Conservation (phyloP, 495 filamentous ascomycete species). For the Platismatia glauca region DNA sequence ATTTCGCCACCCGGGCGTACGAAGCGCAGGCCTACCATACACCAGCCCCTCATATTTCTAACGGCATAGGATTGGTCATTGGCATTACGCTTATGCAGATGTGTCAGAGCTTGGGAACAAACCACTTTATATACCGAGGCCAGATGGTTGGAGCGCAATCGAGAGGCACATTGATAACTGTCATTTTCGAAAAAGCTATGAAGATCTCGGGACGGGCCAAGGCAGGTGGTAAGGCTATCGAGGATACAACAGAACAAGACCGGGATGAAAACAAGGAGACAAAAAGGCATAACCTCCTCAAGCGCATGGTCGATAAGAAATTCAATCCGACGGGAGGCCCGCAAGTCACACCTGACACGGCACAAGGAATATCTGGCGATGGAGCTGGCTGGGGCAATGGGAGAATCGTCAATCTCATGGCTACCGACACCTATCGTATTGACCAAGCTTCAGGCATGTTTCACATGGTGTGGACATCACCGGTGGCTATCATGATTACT, state of each 20-base stretch:
- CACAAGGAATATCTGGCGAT: conserved; percentile 48
- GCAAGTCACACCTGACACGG: conserved; percentile 27
- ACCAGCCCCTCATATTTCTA: conserved; percentile 51
- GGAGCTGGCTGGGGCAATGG: conserved; percentile 85
- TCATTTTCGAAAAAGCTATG: conserved; percentile 79
- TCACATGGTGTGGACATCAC: conserved; percentile 82
- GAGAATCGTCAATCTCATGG: conserved; percentile 84
- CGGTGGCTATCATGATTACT: conserved; percentile 66
- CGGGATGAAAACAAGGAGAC: conserved; percentile 24
- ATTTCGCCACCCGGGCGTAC: conserved; percentile 73
- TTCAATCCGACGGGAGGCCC: conserved; percentile 31
- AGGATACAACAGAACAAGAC: conserved; percentile 27
- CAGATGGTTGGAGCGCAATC: conserved; percentile 73
- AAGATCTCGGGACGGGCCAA: conserved; percentile 68
- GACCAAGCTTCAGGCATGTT: conserved; percentile 80
- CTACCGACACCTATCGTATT: conserved; percentile 82
- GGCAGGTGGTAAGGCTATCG: conserved; percentile 51
- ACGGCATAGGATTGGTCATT: conserved; percentile 64
- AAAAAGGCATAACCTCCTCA: conserved; percentile 40
- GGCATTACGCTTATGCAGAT: conserved; percentile 72
- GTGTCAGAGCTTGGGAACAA: conserved; percentile 59
- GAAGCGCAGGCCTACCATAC: conserved; percentile 37
- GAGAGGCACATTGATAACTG: conserved; percentile 61
- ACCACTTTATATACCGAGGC: conserved; percentile 74
- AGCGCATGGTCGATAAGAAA: conserved; percentile 35